phyloP scores from a whole-genome alignment of 805 yeast genomes.

The Tetrapisispora arboricola region DNA sequence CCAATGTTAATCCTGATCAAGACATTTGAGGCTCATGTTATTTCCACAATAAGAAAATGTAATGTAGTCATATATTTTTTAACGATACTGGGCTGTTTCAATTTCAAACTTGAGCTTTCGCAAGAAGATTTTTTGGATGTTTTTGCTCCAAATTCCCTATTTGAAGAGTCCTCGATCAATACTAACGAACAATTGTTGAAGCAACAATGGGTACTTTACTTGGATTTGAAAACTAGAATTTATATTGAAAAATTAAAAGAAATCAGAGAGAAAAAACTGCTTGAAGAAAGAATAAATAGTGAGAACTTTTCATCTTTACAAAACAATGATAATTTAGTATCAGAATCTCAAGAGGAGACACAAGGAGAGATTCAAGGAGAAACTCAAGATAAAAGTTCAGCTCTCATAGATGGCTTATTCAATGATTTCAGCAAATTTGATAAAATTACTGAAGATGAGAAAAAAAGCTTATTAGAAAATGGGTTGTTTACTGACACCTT shows the following conservation, averaged over 20 bases:
- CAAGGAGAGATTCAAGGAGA: constrained; percentile 29
- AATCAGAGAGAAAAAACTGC: constrained; percentile 6
- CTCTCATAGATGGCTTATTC: no score
- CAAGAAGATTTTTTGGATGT: constrained; percentile 79
- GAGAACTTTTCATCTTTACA: no score
- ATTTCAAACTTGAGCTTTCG: constrained; percentile 76
- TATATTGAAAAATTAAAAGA: constrained; percentile 75
- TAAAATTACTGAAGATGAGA: constrained; percentile 1
- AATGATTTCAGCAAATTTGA: not conserved
- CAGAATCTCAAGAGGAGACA: constrained; percentile 4
- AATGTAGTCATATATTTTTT: constrained; percentile 80
- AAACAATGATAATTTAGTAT: not conserved
- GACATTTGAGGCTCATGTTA: constrained; percentile 41
- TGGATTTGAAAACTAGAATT: constrained; percentile 92
- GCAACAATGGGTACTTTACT: constrained; percentile 64
- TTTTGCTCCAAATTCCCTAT: constrained; percentile 57
- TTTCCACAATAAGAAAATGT: constrained; percentile 59
- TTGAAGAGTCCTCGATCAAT: constrained; percentile 16
- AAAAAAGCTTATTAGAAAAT: constrained; percentile 16
- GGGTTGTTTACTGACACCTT: constrained; percentile 65
- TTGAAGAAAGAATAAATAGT: not conserved
- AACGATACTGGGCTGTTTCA: constrained; percentile 74
- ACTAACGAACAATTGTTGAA: constrained; percentile 50
- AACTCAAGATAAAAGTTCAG: no score
- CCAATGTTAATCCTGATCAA: constrained; percentile 46